Percentiles rank a stretch among this genome's conserved stretches.
Evolutionary conservation across 371 early-diverging fungal species (phyloP).

Genomic region (Mucor velutinosus): DNA sequence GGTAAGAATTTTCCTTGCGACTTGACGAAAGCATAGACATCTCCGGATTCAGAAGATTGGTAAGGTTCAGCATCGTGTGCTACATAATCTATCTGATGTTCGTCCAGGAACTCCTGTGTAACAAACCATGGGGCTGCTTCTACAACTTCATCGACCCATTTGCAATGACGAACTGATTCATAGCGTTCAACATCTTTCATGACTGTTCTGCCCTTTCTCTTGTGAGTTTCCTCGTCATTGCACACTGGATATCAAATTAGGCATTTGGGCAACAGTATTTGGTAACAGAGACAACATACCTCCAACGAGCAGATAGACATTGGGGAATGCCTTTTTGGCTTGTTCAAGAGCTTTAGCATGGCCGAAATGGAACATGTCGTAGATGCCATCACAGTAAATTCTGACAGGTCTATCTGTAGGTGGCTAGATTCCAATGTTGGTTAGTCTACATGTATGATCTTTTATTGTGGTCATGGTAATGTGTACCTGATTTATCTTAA

Average conservation of each 20-base stretch:
- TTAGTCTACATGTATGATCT: background rate
- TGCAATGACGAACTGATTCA: constrained; percentile 89
- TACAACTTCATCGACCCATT: constrained; percentile 94
- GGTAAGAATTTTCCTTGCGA: constrained; percentile 83
- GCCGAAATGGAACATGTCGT: constrained; percentile 95
- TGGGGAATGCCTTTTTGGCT: constrained; percentile 92
- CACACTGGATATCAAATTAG: constrained; percentile 56
- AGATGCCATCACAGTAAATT: constrained; percentile 93
- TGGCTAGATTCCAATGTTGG: constrained; percentile 36
- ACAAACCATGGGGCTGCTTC: constrained; percentile 88
- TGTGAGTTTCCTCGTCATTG: constrained; percentile 78
- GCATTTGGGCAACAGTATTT: constrained; percentile 7
- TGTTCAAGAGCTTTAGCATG: constrained; percentile 93
- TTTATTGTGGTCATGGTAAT: background rate
- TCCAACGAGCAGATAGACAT: constrained; percentile 89
- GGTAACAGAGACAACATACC: constrained; percentile 38
- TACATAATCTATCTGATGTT: constrained; percentile 90
- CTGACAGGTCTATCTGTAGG: constrained; percentile 79
- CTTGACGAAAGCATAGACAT: constrained; percentile 93
- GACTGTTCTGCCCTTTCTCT: constrained; percentile 88
- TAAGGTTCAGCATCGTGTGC: constrained; percentile 97
- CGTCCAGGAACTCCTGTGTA: constrained; percentile 82
- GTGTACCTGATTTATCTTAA: constrained; percentile 24
- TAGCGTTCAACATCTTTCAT: constrained; percentile 83
- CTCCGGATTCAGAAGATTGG: constrained; percentile 70